phyloP scores from a whole-genome alignment of 371 early-diverging fungal species.

The Parasitella parasitica region DNA sequence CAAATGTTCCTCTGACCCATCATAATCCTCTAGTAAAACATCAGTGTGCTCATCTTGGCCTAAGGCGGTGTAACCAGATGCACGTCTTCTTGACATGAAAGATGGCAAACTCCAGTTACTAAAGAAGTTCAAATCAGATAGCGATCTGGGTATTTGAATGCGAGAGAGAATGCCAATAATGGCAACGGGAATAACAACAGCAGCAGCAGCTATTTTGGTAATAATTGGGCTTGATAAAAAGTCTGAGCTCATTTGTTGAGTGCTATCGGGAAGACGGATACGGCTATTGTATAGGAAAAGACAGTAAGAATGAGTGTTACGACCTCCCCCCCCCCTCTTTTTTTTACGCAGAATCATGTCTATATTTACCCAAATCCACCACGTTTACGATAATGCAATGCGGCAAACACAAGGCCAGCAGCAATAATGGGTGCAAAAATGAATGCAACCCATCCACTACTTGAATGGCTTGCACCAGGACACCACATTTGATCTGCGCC shows the following conservation, averaged over 20 bases:
- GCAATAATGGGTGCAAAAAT: conserved; percentile 40
- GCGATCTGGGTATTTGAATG: conserved; percentile 36
- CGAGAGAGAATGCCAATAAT: conserved; percentile 41
- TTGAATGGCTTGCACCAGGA: conserved; percentile 55
- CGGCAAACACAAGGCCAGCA: conserved; percentile 38
- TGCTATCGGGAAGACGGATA: conserved; percentile 43
- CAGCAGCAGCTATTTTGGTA: conserved; percentile 39
- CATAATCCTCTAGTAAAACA: conserved; percentile 51
- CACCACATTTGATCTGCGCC: conserved; percentile 57
- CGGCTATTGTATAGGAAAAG: conserved; percentile 10
- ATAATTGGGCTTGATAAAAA: conserved; percentile 35
- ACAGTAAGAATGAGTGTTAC: not conserved
- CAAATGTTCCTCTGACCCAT: conserved; percentile 42
- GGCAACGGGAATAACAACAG: conserved; percentile 42
- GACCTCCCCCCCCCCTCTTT: not conserved
- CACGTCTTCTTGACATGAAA: conserved; percentile 19
- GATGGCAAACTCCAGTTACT: conserved; percentile 28
- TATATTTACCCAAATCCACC: conserved; percentile 37
- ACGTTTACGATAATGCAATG: conserved; percentile 34
- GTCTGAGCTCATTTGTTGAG: conserved; percentile 16
- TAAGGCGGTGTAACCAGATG: conserved; percentile 39
- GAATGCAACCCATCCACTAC: conserved; percentile 34
- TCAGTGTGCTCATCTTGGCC: conserved; percentile 51
- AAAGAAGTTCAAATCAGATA: conserved; percentile 25
- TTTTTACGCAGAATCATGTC: not conserved